Conservation (phyloP, 2,329 filamentous ascomycete species). For the Sporothrix protearum region DNA sequence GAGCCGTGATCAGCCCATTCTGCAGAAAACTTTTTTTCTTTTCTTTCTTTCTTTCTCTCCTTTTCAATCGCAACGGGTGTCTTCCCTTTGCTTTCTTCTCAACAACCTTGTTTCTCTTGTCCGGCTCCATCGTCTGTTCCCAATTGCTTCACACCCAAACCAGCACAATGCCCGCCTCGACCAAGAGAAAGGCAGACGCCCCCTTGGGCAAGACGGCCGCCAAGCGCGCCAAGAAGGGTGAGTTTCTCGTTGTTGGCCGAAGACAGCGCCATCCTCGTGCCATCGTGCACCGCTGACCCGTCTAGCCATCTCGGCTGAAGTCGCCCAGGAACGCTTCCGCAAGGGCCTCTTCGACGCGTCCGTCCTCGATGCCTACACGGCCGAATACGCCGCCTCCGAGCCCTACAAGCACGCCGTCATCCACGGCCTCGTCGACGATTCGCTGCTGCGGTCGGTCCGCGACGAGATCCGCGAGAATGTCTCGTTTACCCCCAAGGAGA, state of each 20-base stretch:
- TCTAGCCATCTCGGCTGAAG: slow-evolving; percentile 46
- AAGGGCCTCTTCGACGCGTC: slow-evolving; percentile 61
- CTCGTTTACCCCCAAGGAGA: slow-evolving; percentile 96
- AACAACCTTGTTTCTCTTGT: background rate
- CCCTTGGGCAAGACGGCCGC: slow-evolving; percentile 43
- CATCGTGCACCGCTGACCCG: background rate
- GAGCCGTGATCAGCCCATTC: slow-evolving; percentile 23
- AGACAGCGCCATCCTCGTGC: too few relatives aligned
- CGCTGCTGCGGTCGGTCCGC: slow-evolving; percentile 80
- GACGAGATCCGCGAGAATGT: slow-evolving; percentile 86
- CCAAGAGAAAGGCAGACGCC: slow-evolving; percentile 45
- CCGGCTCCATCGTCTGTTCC: background rate
- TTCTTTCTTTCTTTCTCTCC: background rate
- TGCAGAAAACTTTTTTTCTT: slow-evolving; percentile 20
- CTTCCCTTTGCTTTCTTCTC: background rate
- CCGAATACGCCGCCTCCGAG: slow-evolving; percentile 59
- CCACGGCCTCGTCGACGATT: slow-evolving; percentile 70
- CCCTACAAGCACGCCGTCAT: slow-evolving; percentile 95
- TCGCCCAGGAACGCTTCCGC: slow-evolving; percentile 59
- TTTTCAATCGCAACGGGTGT: too few relatives aligned
- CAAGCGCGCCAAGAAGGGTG: slow-evolving; percentile 52
- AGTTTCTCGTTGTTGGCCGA: slow-evolving; percentile 26
- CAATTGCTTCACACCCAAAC: background rate
- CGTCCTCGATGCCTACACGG: slow-evolving; percentile 57
- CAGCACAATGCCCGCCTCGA: slow-evolving; percentile 12